Evolutionary conservation across 1,284 basidiomycete genomes (phyloP).

Genomic region (Pseudozyma pruni): DNA sequence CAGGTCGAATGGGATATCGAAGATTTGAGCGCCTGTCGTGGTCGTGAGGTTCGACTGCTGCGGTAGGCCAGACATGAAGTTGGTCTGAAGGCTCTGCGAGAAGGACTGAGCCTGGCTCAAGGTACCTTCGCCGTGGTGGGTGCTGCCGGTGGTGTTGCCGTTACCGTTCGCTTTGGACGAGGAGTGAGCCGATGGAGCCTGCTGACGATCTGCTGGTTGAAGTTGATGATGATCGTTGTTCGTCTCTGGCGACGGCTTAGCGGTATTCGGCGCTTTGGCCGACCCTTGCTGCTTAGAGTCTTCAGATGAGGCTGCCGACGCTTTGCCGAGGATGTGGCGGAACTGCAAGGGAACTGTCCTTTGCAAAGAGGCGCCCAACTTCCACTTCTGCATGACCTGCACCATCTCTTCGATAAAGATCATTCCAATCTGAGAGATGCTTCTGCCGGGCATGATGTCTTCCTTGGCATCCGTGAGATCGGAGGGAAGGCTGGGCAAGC

Average conservation of each 20-base stretch:
- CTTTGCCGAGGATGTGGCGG: conserved; percentile 15
- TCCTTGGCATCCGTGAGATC: conserved; percentile 19
- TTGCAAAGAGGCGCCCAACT: conserved; percentile 37
- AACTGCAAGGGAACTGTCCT: conserved; percentile 23
- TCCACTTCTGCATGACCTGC: conserved; percentile 49
- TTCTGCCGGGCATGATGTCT: conserved; percentile 10
- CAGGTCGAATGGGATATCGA: conserved; percentile 44
- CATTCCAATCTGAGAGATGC: conserved; percentile 46
- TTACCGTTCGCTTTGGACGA: neutral
- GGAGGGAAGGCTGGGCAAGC: conserved; percentile 18
- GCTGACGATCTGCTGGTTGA: neutral
- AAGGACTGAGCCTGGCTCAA: conserved; percentile 19
- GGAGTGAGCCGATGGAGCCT: neutral
- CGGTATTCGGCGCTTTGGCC: neutral
- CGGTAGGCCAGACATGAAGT: conserved; percentile 15
- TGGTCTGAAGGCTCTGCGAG: conserved; percentile 17
- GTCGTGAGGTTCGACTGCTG: conserved; percentile 6
- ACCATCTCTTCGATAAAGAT: conserved; percentile 46
- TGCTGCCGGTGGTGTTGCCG: neutral
- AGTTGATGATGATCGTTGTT: neutral
- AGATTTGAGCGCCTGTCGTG: conserved; percentile 29
- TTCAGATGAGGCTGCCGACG: neutral
- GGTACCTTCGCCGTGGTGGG: conserved; percentile 1
- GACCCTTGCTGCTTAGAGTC: neutral
- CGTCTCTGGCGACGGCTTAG: neutral